Base-by-base conservation (phyloP, 495 filamentous ascomycete genomes). In the Hypoxylon rickii region DNA sequence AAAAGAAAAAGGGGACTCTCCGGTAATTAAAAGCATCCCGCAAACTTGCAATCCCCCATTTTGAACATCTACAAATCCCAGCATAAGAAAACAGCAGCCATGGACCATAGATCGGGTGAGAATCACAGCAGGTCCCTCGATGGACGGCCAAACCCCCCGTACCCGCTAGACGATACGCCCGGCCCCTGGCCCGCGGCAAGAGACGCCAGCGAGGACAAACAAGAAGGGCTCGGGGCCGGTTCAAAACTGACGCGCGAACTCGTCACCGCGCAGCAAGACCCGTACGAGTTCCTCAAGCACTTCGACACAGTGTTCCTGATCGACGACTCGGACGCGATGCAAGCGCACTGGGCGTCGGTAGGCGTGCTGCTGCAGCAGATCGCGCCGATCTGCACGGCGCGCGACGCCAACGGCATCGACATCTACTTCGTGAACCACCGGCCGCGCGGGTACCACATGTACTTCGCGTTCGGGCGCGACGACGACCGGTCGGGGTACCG, bases 251-350 rank as follows among this genome's bases (percentile, higher is more conserved):
- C 41, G 17, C 49, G 49, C 15, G 26, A 52, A 54, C 22, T 74
- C 86, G 15, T 49, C 22, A 24, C 11, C 18, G 31, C 24, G 1
- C 15, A 7, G 7, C 8, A 34, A 57, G 86, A 89, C 66, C 82
- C 76, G 0, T 95, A 89, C 68, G 79, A 83, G 11, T 94, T 96
- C 72, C 89, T 97, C 17, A 49, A 60, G 20, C 79, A 77, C 50
- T 96, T 96, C 72, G 90, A 96, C 76, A 96, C 90, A 7, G 70
- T 90, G 43, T 91, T 92, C 64, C 71, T 93, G 0, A 87, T 96
- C 68, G 92, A 96, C 64, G 92, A 96, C 74, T 90, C 87, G 24
- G 83, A 83, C n/a, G 87, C 83, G 64, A 96, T 96, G 92, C 73
- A 76, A 11, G 83, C 83, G 51, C 80, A 79, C 44, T 96, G 92